Percentiles rank a stretch among this genome's conserved stretches.
These are phyloP conservation scores for Leccinum holopus DNA, from an alignment of 1,284 basidiomycete species.

Conservation along the genomic window DNA sequence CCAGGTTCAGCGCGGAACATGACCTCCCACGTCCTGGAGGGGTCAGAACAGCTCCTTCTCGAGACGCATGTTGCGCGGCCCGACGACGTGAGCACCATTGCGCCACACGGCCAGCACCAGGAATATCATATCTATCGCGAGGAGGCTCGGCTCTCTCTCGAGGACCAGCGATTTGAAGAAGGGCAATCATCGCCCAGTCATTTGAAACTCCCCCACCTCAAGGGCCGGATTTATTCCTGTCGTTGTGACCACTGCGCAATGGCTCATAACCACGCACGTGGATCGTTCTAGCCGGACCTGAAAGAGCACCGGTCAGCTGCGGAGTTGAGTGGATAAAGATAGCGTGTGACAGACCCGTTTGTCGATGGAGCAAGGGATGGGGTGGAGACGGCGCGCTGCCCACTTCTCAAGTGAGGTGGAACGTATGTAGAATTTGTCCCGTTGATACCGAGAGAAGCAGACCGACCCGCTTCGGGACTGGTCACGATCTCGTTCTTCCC, in stretches of 20 bases:
- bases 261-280: slow-evolving; percentile 57
- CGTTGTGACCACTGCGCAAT: slow-evolving; percentile 44
- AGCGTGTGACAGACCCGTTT: slow-evolving; percentile 48
- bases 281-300: slow-evolving; percentile 73
- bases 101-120: slow-evolving; percentile 83
- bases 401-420: slow-evolving; percentile 84
- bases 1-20: too few species aligned
- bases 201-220: slow-evolving; percentile 42
- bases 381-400: slow-evolving; percentile 76
- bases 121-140: slow-evolving; percentile 41
- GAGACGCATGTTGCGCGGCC: slow-evolving; percentile 78
- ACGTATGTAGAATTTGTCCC: slow-evolving; percentile 82
- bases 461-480: too few species aligned
- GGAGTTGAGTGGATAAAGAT: slow-evolving; percentile 8
- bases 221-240: slow-evolving; percentile 47
- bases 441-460: slow-evolving; percentile 69
- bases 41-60: slow-evolving; percentile 93
- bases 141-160: slow-evolving; percentile 40
- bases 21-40: slow-evolving; percentile 40
- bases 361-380: slow-evolving; percentile 38
- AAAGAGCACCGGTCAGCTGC: slow-evolving; percentile 21
- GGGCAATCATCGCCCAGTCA: slow-evolving; percentile 45
- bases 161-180: slow-evolving; percentile 40
- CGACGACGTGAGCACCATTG: slow-evolving; percentile 85
- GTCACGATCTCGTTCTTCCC: too few species aligned